Evolutionary conservation across 139 green algal species (phyloP).

Genomic region (Mesotaenium endlicherianum): DNA sequence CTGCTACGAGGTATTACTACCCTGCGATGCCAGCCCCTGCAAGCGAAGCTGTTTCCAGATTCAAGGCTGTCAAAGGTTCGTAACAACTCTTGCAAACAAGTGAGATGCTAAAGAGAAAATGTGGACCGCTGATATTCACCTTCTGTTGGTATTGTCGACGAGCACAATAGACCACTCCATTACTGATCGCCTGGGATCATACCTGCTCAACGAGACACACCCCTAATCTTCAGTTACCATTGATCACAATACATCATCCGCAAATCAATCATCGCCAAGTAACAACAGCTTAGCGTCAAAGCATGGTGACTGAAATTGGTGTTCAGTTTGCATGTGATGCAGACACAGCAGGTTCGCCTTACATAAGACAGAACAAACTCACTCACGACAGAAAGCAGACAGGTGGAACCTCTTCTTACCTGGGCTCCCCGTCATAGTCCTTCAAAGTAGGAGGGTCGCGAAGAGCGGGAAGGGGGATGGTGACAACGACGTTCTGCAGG

Average conservation of each 20-base stretch:
- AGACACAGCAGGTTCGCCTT: too few relatives aligned
- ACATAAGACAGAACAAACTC: too few relatives aligned
- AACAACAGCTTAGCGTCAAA: not conserved
- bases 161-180: conserved; percentile 42
- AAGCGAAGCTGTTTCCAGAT: not conserved
- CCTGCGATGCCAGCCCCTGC: not conserved
- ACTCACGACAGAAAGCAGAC: conserved; percentile 50
- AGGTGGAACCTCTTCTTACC: conserved; percentile 30
- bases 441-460: conserved; percentile 70
- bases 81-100: not conserved
- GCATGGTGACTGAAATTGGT: too few relatives aligned
- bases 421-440: conserved; percentile 52
- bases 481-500: conserved; percentile 87
- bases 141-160: conserved; percentile 47
- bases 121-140: too few relatives aligned
- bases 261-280: not conserved
- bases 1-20: not conserved
- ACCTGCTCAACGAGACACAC: conserved; percentile 30
- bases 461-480: conserved; percentile 76
- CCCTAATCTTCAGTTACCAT: not conserved
- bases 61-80: not conserved
- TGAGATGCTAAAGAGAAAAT: not conserved
- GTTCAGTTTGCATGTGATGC: not conserved
- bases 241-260: not conserved
- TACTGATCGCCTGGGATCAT: conserved; percentile 39